Evolutionary conservation across 352 stramenopile genomes (phyloP), one percentile per base, ranked within the genome.

Genomic region (Pythium aquatile): DNA sequence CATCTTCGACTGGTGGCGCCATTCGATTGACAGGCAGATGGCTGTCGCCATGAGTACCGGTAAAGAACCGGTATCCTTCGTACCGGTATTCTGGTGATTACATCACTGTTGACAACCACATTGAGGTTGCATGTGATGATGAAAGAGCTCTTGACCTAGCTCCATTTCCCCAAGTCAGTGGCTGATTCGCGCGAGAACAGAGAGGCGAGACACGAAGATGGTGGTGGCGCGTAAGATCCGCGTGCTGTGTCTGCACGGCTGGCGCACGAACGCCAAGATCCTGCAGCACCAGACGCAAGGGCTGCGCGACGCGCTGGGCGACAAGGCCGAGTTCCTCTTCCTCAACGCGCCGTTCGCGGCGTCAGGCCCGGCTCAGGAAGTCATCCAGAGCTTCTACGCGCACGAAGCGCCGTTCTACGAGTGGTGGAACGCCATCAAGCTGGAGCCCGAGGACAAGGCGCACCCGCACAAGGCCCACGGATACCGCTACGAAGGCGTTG

Each of bases 231-330:
- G 61, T 5, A 74, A 78, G 49, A 80, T 93, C 60, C 85, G 85
- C 24, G 78, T 92, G 67, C 71, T 93, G 35, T 93, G 85, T 39
- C 78, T 93, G 20, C 85, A 94, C 53, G 83, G 85, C 20, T 94
- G 80, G 80, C 80, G 85, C 57, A 94, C 85, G 17, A 94, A 86
- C 68, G 69, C 67, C n/a, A 67, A 59, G 42, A 81, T 94, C 47
- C 74, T 93, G 46, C 46, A 77, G 58, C 60, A 75, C 13, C 85
- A 94, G 70, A 84, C 79, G 9, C 60, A 76, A 10, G 82, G 78
- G 2, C 69, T 94, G 55, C 81, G 73, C 11, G 52, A 81, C 16
- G 79, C 80, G 16, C 78, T 94, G 52, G 74, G 77, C 3, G n/a
- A 69, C 7, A 58, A 65, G 37, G 80, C 81, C 28, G 83, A 94